These are phyloP conservation scores for Dacryopinax spathularia DNA, from an alignment of 768 basidiomycete genomes.

Conservation along the genomic window DNA sequence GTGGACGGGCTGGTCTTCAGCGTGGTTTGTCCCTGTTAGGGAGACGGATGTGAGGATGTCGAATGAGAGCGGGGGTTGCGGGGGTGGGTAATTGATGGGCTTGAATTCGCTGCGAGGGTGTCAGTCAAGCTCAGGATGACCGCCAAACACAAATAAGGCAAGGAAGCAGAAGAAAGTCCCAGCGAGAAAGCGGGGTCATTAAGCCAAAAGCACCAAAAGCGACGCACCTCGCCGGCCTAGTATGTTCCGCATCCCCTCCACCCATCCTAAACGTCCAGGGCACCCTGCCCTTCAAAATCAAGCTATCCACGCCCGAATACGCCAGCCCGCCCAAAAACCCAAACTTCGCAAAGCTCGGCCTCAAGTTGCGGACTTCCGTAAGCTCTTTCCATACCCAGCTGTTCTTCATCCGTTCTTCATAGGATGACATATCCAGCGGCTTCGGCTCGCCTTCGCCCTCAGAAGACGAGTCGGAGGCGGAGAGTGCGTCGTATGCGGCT, in stretches of 20 bases:
- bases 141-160: background rate
- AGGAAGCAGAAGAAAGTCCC: background rate
- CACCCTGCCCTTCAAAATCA: slow-evolving; percentile 68
- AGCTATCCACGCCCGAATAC: slow-evolving; percentile 78
- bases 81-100: slow-evolving; percentile 74
- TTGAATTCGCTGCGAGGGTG: slow-evolving; percentile 33
- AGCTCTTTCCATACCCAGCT: slow-evolving; percentile 84
- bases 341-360: slow-evolving; percentile 76
- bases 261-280: slow-evolving; percentile 85
- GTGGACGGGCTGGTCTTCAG: slow-evolving; percentile 91
- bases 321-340: slow-evolving; percentile 77
- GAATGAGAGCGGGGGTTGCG: slow-evolving; percentile 79
- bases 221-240: slow-evolving; percentile 42
- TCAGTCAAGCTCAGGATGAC: background rate
- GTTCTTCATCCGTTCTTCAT: slow-evolving; percentile 50
- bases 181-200: background rate
- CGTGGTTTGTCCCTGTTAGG: slow-evolving; percentile 87
- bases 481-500: slow-evolving; percentile 54
- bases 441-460: slow-evolving; percentile 21
- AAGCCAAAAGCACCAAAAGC: background rate
- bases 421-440: slow-evolving; percentile 49
- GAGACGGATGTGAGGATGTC: slow-evolving; percentile 83
- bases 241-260: slow-evolving; percentile 52
- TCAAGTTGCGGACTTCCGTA: slow-evolving; percentile 77
- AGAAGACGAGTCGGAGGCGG: slow-evolving; percentile 17